A percentile compares a stretch with the other conserved stretches of the same genome.
phyloP scores from a whole-genome alignment of 2,329 filamentous ascomycete species.

The Pestalotiopsis sp. region DNA sequence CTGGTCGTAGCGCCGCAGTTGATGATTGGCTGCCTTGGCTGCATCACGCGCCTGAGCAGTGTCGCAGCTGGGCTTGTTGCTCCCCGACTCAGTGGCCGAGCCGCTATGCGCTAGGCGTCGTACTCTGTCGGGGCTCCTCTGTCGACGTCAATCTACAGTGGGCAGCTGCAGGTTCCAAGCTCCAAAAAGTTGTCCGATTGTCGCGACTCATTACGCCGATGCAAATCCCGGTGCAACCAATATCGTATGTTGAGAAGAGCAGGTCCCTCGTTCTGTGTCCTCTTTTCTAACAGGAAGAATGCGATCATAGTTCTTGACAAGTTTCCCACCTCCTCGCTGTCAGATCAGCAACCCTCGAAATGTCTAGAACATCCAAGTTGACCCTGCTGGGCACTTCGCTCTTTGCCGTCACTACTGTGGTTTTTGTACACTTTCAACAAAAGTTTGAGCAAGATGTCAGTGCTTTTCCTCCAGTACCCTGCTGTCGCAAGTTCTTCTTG shows the following conservation, averaged over 20 bases:
- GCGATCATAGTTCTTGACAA: not conserved
- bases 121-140: not conserved
- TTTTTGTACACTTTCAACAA: slow-evolving; percentile 89
- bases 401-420: slow-evolving; percentile 75
- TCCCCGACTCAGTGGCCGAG: not conserved
- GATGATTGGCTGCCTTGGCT: not conserved
- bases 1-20: not conserved
- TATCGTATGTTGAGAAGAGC: not conserved
- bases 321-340: not conserved
- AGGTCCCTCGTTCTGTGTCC: not conserved
- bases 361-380: slow-evolving; percentile 90
- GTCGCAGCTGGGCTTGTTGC: not conserved
- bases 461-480: slow-evolving; percentile 15
- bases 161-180: slow-evolving; percentile 6
- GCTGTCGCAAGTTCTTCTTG: not conserved
- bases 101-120: not conserved
- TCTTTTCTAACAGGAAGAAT: not conserved
- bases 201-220: not conserved
- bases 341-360: slow-evolving; percentile 39
- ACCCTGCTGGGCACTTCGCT: slow-evolving; percentile 79
- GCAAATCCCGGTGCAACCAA: not conserved
- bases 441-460: slow-evolving; percentile 79
- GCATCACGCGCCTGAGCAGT: not conserved
- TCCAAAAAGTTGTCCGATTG: not conserved
- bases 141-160: slow-evolving; percentile 4